phyloP scores from a whole-genome alignment of 371 early-diverging fungal species.

The Actinomortierella ambigua region DNA sequence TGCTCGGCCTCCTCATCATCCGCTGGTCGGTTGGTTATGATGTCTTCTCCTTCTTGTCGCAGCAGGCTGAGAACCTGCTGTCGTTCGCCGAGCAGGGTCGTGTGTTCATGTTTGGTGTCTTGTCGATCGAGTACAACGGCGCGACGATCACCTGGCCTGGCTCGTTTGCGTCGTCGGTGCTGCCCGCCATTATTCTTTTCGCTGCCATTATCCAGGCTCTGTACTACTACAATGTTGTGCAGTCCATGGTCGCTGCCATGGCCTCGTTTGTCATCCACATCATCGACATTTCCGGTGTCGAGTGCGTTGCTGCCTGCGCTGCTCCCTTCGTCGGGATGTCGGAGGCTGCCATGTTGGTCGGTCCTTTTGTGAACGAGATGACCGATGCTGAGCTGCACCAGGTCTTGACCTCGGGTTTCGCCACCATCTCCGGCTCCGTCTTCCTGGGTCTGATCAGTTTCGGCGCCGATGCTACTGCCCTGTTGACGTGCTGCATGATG shows the following conservation, averaged over 20 bases:
- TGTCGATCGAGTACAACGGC: conserved; percentile 4
- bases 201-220: conserved; percentile 84
- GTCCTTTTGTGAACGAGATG: conserved; percentile 84
- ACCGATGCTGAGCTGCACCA: conserved; percentile 88
- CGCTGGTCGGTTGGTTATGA: conserved; percentile 76
- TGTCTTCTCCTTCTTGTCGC: conserved; percentile 78
- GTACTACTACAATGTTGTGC: conserved; percentile 86
- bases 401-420: conserved; percentile 91
- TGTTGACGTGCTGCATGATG: conserved; percentile 90
- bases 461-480: conserved; percentile 67
- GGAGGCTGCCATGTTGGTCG: conserved; percentile 85
- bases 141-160: conserved; percentile 41
- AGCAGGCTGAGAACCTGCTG: conserved; percentile 69
- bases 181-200: conserved; percentile 90
- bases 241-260: conserved; percentile 76
- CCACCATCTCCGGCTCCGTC: conserved; percentile 93
- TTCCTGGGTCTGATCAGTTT: conserved; percentile 74
- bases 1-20: conserved; percentile 83
- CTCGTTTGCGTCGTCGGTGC: conserved; percentile 72
- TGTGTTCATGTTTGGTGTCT: conserved; percentile 68
- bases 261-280: conserved; percentile 72
- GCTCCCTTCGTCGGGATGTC: conserved; percentile 86
- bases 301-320: conserved; percentile 88
- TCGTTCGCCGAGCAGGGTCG: conserved; percentile 69
- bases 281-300: conserved; percentile 85